Base-by-base conservation (phyloP, 1,284 basidiomycete species). In the Cutaneotrichosporon dermatis region DNA sequence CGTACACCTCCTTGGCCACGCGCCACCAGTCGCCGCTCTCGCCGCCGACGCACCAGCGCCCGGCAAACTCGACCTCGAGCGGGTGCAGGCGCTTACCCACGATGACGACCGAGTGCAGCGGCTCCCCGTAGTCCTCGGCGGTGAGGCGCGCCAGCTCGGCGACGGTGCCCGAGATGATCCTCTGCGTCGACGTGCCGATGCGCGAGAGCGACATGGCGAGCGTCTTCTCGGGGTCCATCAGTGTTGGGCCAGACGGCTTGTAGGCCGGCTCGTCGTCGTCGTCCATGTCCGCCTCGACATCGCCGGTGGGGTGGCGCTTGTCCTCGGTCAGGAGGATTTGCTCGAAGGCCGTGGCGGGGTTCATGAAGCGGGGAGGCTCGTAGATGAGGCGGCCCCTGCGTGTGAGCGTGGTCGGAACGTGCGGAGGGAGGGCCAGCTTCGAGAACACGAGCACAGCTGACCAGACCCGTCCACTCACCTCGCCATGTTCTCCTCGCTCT, bases 291-390 rank as follows among this genome's bases (percentile, higher is more conserved):
- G 57, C 42, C 40, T 64, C 54, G 42, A 55, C 50, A 16, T 62
- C 61, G 44, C 57, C 56, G 43, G 64, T 52, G 8, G 69, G 58
- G 66, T 75, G 70, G 34, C 76, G 71, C 50, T 71, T 59, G 36
- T 79, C 80, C 76, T 92, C 90, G 58, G 88, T 85, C 61, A 88
- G 85, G 33, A 90, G 76, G 42, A 99, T 84, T 75, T 99, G 96
- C 9, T 84, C 82, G 59, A 99, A 88, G 0, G 96, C 94, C 53
- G 87, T 86, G 1, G 87, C 84, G 56, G 98, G 91, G 15, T 91
- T 88, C 96, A 99, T 99, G 83, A 94, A 99, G 62, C 94, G 83
- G 16, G 96, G 94, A 0, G 93, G 90, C 72, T 98, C 95, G 77
- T 95, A 99, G 55, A 97, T 92, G 71, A 95, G 92, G 48, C 90